A percentile compares a stretch with the other conserved stretches of the same genome.
Evolutionary conservation across 352 stramenopile species (phyloP).

Genomic region (Phytopythium kandeliae): DNA sequence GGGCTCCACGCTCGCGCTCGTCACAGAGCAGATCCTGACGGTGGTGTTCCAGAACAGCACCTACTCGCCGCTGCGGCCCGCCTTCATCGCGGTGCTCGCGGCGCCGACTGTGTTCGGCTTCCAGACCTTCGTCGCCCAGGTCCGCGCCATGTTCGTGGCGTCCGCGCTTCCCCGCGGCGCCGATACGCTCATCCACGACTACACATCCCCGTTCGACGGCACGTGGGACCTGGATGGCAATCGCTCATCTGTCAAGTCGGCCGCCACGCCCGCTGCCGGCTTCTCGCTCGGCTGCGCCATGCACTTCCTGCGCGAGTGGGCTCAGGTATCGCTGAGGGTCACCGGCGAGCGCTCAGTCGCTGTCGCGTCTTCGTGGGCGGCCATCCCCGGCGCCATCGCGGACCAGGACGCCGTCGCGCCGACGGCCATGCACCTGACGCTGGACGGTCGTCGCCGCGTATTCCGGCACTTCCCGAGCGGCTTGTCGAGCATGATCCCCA

Average conservation of each 20-base stretch:
- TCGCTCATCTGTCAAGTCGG: slow-evolving; percentile 11
- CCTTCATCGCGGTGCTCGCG: slow-evolving; percentile 19
- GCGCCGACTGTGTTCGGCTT: slow-evolving; percentile 30
- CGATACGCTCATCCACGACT: neutral
- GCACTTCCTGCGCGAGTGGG: slow-evolving; percentile 25
- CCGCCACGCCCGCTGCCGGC: slow-evolving; percentile 7
- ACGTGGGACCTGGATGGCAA: slow-evolving; percentile 20
- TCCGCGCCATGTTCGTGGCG: slow-evolving; percentile 20
- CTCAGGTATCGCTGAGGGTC: slow-evolving; percentile 14
- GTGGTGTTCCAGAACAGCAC: slow-evolving; percentile 28
- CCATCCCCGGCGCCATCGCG: slow-evolving; percentile 8
- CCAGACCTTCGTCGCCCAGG: slow-evolving; percentile 29
- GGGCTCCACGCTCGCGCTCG: slow-evolving; percentile 14
- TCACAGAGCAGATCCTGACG: slow-evolving; percentile 28
- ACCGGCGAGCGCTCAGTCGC: slow-evolving; percentile 9
- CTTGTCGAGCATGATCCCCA: slow-evolving; percentile 25
- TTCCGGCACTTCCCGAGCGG: slow-evolving; percentile 43
- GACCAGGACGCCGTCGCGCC: neutral
- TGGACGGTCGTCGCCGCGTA: slow-evolving; percentile 31
- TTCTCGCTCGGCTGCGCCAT: slow-evolving; percentile 20
- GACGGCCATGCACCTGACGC: slow-evolving; percentile 21
- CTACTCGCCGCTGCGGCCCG: slow-evolving; percentile 20
- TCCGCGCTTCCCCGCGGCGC: neutral
- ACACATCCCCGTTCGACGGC: slow-evolving; percentile 17
- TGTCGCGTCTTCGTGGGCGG: slow-evolving; percentile 12